Conservation (phyloP, 1,284 basidiomycete species). For the Moniliophthora roreri region DNA sequence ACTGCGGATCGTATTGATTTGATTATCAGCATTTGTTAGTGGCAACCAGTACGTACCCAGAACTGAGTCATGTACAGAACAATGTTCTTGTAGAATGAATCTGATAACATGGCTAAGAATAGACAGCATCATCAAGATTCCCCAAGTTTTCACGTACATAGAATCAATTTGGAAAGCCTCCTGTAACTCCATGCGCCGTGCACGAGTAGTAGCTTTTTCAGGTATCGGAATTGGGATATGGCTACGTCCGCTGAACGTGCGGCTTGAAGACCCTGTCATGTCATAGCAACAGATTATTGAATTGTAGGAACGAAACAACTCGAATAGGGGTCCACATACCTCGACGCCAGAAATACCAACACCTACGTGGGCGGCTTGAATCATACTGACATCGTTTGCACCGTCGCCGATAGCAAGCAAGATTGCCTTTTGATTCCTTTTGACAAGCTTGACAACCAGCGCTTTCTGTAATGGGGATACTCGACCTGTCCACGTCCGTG, state of each 20-base stretch:
- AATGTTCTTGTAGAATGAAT: constrained; percentile 97
- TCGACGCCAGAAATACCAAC: constrained; percentile 98
- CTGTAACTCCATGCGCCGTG: constrained; percentile 99
- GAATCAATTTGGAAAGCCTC: constrained; percentile 90
- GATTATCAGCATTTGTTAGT: constrained; percentile 1
- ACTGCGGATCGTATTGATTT: constrained; percentile 47
- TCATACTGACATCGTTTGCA: constrained; percentile 97
- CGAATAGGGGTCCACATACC: constrained; percentile 39
- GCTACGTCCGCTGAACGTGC: constrained; percentile 96
- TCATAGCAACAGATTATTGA: constrained; percentile 1
- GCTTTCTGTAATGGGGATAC: constrained; percentile 99
- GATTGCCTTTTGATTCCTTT: constrained; percentile 92
- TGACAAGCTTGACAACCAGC: constrained; percentile 96
- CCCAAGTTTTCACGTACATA: constrained; percentile 62
- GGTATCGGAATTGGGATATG: constrained; percentile 96
- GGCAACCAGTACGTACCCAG: constrained; percentile 64
- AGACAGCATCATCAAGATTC: not conserved
- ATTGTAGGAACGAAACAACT: too few relatives aligned
- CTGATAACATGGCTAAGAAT: constrained; percentile 36
- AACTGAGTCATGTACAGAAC: constrained; percentile 97
- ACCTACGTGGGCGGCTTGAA: constrained; percentile 95
- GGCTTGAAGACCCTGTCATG: constrained; percentile 85
- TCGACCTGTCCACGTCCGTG: constrained; percentile 58
- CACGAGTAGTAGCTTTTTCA: constrained; percentile 94
- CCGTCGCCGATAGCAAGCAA: constrained; percentile 96